Conservation (phyloP, 129 eudicot species). For the Saposhnikovia divaricata region DNA sequence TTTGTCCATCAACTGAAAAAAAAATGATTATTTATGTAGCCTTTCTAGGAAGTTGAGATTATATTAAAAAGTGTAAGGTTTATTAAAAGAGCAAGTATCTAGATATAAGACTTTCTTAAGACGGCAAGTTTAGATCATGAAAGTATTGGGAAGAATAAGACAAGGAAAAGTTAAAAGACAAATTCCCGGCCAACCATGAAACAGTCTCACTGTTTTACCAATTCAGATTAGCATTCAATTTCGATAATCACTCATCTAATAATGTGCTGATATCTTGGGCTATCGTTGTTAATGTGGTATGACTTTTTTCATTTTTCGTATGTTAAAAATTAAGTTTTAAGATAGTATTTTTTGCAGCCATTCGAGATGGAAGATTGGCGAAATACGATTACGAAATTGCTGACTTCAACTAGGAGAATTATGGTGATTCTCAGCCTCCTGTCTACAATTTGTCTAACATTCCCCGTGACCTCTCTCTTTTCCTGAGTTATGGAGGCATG, state of each 20-base stretch:
- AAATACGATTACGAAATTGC: no score
- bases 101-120: not conserved
- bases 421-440: no score
- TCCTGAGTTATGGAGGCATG: no score
- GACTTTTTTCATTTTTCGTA: not conserved
- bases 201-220: not conserved
- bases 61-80: not conserved
- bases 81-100: not conserved
- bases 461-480: no score
- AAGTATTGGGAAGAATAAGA: not conserved
- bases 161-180: not conserved
- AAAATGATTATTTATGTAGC: not conserved
- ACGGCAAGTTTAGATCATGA: not conserved
- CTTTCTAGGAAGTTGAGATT: not conserved
- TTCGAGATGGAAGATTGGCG: no score
- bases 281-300: not conserved
- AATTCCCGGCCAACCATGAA: not conserved
- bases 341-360: no score
- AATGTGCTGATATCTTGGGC: slow-evolving; percentile 4
- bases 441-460: no score
- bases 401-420: no score
- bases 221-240: not conserved
- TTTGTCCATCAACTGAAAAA: not conserved
- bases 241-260: not conserved
- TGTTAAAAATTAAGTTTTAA: no score